A percentile compares a stretch with the other conserved stretches of the same genome.
phyloP scores from a whole-genome alignment of 352 stramenopile genomes.

The Phytophthora hybrid region DNA sequence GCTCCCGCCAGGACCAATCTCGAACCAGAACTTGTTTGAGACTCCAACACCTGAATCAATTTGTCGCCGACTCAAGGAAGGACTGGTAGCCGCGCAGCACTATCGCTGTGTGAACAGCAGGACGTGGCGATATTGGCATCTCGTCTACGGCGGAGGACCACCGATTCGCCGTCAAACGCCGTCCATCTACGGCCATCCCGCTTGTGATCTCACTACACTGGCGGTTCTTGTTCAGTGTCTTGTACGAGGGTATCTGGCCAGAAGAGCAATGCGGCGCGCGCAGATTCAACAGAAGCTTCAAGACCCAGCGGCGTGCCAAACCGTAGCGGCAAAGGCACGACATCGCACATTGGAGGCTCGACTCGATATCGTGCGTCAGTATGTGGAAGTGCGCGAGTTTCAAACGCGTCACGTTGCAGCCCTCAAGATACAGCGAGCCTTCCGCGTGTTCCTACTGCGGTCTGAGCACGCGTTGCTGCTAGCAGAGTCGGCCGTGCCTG shows the following conservation, averaged over 20 bases:
- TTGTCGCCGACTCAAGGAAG: slow-evolving; percentile 41
- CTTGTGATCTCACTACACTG: slow-evolving; percentile 50
- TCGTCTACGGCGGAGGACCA: slow-evolving; percentile 62
- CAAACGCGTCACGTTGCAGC: slow-evolving; percentile 61
- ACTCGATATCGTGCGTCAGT: slow-evolving; percentile 59
- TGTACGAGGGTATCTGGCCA: slow-evolving; percentile 63
- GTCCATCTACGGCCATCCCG: slow-evolving; percentile 51
- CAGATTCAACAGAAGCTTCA: slow-evolving; percentile 17
- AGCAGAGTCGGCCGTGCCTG: slow-evolving; percentile 60
- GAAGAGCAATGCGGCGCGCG: slow-evolving; percentile 27
- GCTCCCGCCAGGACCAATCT: slow-evolving; percentile 30
- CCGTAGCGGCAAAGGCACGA: slow-evolving; percentile 25
- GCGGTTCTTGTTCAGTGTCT: slow-evolving; percentile 51
- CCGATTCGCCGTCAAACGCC: slow-evolving; percentile 53
- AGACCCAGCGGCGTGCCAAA: slow-evolving; percentile 44
- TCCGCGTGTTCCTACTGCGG: slow-evolving; percentile 52
- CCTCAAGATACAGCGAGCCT: slow-evolving; percentile 68
- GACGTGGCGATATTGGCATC: slow-evolving; percentile 59
- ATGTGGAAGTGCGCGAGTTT: slow-evolving; percentile 62
- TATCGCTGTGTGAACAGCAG: slow-evolving; percentile 71
- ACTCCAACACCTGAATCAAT: not conserved
- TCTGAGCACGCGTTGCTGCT: slow-evolving; percentile 62
- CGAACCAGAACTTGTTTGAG: slow-evolving; percentile 38
- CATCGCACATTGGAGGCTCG: slow-evolving; percentile 40
- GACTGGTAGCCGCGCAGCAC: slow-evolving; percentile 41